Evolutionary conservation across 2,329 filamentous ascomycete genomes (phyloP).

Genomic region (Epichloe aotearoae): DNA sequence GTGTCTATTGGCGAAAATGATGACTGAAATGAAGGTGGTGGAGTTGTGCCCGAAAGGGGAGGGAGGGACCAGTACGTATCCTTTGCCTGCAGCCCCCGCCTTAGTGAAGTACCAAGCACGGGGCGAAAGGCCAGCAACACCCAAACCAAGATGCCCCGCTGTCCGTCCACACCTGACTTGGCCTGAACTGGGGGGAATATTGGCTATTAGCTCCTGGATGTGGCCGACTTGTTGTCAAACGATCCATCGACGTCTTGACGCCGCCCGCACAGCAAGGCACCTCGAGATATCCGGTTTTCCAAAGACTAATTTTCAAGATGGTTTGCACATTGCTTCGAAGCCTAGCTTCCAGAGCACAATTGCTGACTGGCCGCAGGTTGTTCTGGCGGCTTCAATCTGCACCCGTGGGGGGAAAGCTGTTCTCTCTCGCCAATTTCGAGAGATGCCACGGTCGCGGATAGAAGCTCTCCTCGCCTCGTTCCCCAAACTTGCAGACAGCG

Average conservation of each 20-base stretch:
- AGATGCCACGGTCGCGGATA: constrained; percentile 93
- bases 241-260: not conserved
- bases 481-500: constrained; percentile 90
- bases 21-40: not conserved
- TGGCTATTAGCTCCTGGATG: not conserved
- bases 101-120: too few species aligned
- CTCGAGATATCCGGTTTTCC: not conserved
- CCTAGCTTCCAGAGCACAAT: not conserved
- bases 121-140: not conserved
- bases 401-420: constrained; percentile 94
- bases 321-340: constrained; percentile 15
- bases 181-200: not conserved
- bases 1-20: not conserved
- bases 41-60: not conserved
- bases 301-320: constrained; percentile 22
- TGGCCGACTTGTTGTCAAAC: not conserved
- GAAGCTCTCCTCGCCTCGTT: constrained; percentile 95
- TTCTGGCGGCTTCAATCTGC: constrained; percentile 97
- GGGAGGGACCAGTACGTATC: not conserved
- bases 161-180: not conserved
- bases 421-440: constrained; percentile 91
- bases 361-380: constrained; percentile 49
- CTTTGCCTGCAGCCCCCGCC: not conserved
- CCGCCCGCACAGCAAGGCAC: not conserved
- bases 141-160: constrained; percentile 1